Evolutionary conservation across 345 rosid genomes (phyloP).

Genomic region (Eucalyptus pumila): DNA sequence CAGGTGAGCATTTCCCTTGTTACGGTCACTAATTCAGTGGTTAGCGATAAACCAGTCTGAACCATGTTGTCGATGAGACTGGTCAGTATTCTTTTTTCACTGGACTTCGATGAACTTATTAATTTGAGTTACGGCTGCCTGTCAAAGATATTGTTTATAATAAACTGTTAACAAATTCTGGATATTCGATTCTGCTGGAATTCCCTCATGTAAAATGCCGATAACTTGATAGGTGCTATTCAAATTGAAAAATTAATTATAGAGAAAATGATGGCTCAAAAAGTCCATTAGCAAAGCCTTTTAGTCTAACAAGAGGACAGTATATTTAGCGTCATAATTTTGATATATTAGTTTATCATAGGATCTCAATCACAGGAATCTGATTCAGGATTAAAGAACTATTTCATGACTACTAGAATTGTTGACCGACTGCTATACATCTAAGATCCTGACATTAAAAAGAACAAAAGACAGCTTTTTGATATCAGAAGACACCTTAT

Average conservation of each 20-base stretch:
- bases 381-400: background rate
- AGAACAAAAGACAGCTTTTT: background rate
- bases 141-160: background rate
- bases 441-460: background rate
- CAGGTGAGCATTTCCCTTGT: constrained; percentile 34
- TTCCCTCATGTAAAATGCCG: background rate
- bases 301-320: background rate
- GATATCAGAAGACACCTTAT: background rate
- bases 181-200: background rate
- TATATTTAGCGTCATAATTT: background rate
- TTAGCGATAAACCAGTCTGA: background rate
- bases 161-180: background rate
- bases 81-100: background rate
- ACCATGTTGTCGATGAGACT: background rate
- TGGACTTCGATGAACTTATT: background rate
- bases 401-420: background rate
- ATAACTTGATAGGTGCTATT: background rate
- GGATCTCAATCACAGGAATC: background rate
- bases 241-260: background rate
- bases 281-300: background rate
- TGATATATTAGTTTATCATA: background rate
- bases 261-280: background rate
- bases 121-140: background rate
- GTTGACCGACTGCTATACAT: background rate
- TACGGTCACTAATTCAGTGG: background rate